Evolutionary conservation across 2,329 filamentous ascomycete genomes (phyloP), one percentile per base, ranked within the genome.

Genomic region (Fusarium armeniacum): DNA sequence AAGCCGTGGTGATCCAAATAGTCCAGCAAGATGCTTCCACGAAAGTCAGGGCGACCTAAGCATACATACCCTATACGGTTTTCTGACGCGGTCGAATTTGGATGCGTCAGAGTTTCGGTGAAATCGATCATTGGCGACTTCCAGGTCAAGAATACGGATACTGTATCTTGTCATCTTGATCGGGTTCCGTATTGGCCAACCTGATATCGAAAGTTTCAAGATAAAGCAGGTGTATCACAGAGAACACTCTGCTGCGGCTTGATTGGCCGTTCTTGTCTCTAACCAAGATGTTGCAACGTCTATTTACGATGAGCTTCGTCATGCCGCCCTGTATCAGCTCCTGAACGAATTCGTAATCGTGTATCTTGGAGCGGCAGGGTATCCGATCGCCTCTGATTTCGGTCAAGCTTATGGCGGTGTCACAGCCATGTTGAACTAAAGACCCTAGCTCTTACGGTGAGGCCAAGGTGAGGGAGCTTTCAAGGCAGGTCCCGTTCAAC

Each of bases 291-390:
- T 30, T 30, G 15, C 49, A 22, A 33, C 47, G 28, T 46, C 52
- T 69, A 49, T 69, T 68, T 68, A 62, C 69, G 67, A 71, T 70
- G 67, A 69, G 64, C 38, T 40, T 57, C 38, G 64, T 65, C 51
- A 64, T 64, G 24, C 18, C 24, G 16, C 40, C 11, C 32, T 13
- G 32, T 59, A 54, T 36, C 58, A 53, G 51, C 50, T 52, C 52
- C 64, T 60, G 52, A 44, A 63, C 8, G 35, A 54, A 47, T 45
- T 70, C 58, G 51, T 63, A 51, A 62, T 62, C 60, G 53, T 62
- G 52, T 51, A 44, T 51, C 33, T 64, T 40, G 20, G 30, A 63
- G 30, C 58, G 28, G 26, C 40, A 44, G 30, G 24, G 28, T 35
- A 57, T 44, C 58, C 58, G 58, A 63, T 63, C 15, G 32, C 32